Evolutionary conservation across 2,329 filamentous ascomycete genomes (phyloP).

Genomic region (Exophiala aquamarina): DNA sequence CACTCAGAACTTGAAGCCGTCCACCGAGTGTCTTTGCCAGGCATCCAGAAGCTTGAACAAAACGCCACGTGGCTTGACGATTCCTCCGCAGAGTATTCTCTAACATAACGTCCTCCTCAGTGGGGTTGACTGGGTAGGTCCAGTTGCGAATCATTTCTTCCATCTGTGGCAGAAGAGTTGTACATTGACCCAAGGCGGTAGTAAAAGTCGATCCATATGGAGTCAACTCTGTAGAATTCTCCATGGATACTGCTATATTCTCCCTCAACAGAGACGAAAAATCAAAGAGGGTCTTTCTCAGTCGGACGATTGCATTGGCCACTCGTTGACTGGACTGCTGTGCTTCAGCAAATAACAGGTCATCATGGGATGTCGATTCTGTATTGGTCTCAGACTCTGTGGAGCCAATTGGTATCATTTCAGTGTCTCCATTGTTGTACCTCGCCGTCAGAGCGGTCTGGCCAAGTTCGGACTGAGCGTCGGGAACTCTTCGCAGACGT

Average conservation of each 20-base stretch:
- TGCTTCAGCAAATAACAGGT: slow-evolving; percentile 50
- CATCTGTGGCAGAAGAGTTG: slow-evolving; percentile 55
- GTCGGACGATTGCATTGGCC: slow-evolving; percentile 54
- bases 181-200: slow-evolving; percentile 43
- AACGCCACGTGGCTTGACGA: slow-evolving; percentile 58
- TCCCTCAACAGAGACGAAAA: slow-evolving; percentile 35
- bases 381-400: not conserved
- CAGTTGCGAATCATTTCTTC: slow-evolving; percentile 56
- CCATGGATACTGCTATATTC: slow-evolving; percentile 33
- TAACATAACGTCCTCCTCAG: slow-evolving; percentile 50
- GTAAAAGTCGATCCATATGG: slow-evolving; percentile 42
- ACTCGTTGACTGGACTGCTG: slow-evolving; percentile 57
- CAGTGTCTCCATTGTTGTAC: slow-evolving; percentile 60
- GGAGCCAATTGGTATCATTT: slow-evolving; percentile 54
- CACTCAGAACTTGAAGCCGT: slow-evolving; percentile 45
- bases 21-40: slow-evolving; percentile 58
- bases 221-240: slow-evolving; percentile 30
- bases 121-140: slow-evolving; percentile 61
- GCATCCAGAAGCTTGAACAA: slow-evolving; percentile 62
- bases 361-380: slow-evolving; percentile 37
- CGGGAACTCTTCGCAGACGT: slow-evolving; percentile 49
- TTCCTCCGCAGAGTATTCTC: slow-evolving; percentile 58
- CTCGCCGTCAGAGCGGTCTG: slow-evolving; percentile 56
- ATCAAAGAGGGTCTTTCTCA: slow-evolving; percentile 58
- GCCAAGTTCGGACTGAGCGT: slow-evolving; percentile 37